Evolutionary conservation across 305 asterid species (phyloP).

Genomic region (Salvia sclarea): DNA sequence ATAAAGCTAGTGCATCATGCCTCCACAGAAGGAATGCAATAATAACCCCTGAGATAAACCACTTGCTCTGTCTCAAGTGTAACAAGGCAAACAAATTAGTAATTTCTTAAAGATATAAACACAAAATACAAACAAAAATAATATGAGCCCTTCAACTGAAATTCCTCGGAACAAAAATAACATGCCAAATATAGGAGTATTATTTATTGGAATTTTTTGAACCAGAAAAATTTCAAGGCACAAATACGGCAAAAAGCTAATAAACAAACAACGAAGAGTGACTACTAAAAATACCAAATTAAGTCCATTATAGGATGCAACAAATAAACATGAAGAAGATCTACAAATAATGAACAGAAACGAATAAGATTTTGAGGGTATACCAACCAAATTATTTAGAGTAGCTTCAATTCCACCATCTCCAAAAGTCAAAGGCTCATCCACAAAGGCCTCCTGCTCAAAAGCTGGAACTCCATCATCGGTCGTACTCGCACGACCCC

Average conservation of each 20-base stretch:
- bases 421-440: constrained; percentile 31
- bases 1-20: constrained; percentile 67
- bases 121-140: too few species aligned
- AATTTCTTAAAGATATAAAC: background rate
- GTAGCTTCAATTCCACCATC: constrained; percentile 51
- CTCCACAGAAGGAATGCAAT: constrained; percentile 52
- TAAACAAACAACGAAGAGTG: background rate
- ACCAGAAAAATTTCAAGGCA: background rate
- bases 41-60: constrained; percentile 52
- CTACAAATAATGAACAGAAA: background rate
- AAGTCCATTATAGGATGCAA: background rate
- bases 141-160: background rate
- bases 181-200: background rate
- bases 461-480: constrained; percentile 44
- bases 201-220: background rate
- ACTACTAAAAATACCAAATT: background rate
- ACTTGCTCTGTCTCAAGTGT: constrained; percentile 66
- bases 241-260: background rate
- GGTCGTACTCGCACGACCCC: constrained; percentile 25
- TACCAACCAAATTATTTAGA: constrained; percentile 57
- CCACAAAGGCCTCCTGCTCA: constrained; percentile 54
- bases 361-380: constrained; percentile 6
- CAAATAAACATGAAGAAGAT: background rate
- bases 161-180: background rate
- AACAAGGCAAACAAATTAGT: constrained; percentile 22